These are phyloP conservation scores for Gossypium raimondii DNA, from an alignment of 345 rosid genomes.

Conservation along the genomic window DNA sequence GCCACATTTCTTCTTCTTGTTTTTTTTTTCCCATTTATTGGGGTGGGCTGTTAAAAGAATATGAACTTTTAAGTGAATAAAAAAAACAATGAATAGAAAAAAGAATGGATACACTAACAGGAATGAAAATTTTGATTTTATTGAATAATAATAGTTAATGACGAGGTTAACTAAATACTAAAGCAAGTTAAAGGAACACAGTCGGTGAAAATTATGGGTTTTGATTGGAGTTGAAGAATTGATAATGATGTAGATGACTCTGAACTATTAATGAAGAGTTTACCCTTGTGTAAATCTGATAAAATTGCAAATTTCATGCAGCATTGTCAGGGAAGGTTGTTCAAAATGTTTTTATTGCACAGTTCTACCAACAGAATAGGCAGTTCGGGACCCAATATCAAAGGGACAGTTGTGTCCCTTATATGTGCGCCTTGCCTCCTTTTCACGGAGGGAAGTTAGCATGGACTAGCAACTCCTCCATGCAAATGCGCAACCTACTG, in stretches of 20 bases:
- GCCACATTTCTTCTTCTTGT: neutral
- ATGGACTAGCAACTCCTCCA: slow-evolving; percentile 68
- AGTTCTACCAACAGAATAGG: slow-evolving; percentile 58
- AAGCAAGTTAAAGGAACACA: neutral
- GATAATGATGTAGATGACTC: neutral
- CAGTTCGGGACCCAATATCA: slow-evolving; percentile 53
- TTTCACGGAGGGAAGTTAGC: slow-evolving; percentile 71
- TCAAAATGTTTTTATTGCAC: slow-evolving; percentile 72
- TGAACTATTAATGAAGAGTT: slow-evolving; percentile 7
- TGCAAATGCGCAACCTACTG: slow-evolving; percentile 48
- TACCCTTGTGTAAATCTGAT: slow-evolving; percentile 33
- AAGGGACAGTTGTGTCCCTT: slow-evolving; percentile 52
- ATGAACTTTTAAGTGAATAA: neutral
- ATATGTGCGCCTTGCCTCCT: slow-evolving; percentile 55
- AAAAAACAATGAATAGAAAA: neutral
- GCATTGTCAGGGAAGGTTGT: slow-evolving; percentile 76
- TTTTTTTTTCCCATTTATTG: neutral
- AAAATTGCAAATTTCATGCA: slow-evolving; percentile 55
- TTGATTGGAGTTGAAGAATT: neutral
- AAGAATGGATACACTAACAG: neutral
- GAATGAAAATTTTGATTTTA: neutral
- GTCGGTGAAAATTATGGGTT: neutral
- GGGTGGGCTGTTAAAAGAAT: neutral
- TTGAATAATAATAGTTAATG: neutral
- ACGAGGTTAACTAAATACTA: neutral